These are phyloP conservation scores for Phytopythium oedochilum DNA, from an alignment of 352 stramenopile genomes.

Conservation along the genomic window DNA sequence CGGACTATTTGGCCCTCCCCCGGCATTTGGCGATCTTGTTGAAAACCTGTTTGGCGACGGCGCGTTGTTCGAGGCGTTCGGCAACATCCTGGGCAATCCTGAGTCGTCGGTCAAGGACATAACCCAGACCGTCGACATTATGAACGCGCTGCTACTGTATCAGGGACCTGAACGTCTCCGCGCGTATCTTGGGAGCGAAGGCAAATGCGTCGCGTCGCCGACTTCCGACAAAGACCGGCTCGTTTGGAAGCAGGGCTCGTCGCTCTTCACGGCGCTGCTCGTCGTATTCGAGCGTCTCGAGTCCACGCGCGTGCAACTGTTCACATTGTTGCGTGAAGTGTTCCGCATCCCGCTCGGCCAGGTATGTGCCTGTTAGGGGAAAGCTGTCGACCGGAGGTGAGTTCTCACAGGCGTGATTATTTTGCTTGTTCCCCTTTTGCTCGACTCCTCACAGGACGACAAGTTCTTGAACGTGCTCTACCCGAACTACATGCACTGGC, in stretches of 20 bases:
- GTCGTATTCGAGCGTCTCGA: constrained; percentile 68
- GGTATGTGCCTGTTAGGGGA: too few species aligned
- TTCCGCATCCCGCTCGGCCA: constrained; percentile 67
- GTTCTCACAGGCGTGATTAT: background rate
- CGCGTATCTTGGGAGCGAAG: constrained; percentile 60
- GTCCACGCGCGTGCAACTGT: constrained; percentile 52
- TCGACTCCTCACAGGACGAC: constrained; percentile 46
- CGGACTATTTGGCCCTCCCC: constrained; percentile 32
- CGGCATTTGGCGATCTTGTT: constrained; percentile 57
- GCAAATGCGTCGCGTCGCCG: constrained; percentile 55
- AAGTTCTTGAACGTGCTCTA: constrained; percentile 86
- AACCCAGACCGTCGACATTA: constrained; percentile 50
- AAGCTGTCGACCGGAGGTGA: too few species aligned
- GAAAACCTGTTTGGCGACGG: constrained; percentile 67
- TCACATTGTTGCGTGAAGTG: constrained; percentile 66
- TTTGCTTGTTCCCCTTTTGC: background rate
- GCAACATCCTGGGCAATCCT: constrained; percentile 32
- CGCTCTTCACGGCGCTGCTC: constrained; percentile 68
- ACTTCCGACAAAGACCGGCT: constrained; percentile 61
- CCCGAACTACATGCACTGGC: constrained; percentile 84
- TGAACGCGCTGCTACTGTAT: constrained; percentile 70
- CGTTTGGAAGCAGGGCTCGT: constrained; percentile 55
- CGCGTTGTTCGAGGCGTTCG: constrained; percentile 53
- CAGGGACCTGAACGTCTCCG: constrained; percentile 65
- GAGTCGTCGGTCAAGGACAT: constrained; percentile 47